phyloP scores from a whole-genome alignment of 257 asterid genomes.

The Plectranthus barbatus region DNA sequence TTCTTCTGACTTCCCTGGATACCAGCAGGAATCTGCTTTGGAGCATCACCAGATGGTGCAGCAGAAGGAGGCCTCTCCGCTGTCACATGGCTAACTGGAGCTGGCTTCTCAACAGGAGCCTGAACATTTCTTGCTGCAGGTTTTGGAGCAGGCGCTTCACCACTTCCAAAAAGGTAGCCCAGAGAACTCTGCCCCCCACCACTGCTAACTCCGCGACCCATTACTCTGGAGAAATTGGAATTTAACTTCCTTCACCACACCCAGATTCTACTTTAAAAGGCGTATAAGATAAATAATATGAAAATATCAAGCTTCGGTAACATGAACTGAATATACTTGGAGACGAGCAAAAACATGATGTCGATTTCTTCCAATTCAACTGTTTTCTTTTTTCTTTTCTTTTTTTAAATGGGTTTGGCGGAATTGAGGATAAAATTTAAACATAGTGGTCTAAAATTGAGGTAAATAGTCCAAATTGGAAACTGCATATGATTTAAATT shows the following conservation, averaged over 20 bases:
- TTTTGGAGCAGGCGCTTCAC: constrained; percentile 49
- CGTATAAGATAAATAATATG: neutral
- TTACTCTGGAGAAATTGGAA: neutral
- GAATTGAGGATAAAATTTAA: neutral
- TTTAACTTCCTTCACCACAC: no score
- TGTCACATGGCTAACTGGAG: constrained; percentile 23
- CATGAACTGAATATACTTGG: neutral
- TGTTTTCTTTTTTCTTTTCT: no score
- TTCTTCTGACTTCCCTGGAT: constrained; percentile 48
- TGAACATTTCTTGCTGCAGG: constrained; percentile 32
- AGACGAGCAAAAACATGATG: neutral
- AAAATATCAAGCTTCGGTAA: neutral
- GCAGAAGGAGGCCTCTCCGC: constrained; percentile 40
- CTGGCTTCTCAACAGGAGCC: constrained; percentile 40
- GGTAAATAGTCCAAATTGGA: neutral
- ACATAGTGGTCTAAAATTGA: neutral
- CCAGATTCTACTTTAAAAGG: neutral
- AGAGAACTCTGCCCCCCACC: constrained; percentile 89
- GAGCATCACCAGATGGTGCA: constrained; percentile 38
- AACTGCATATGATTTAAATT: neutral
- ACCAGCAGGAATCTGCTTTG: constrained; percentile 67
- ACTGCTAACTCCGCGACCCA: constrained; percentile 80
- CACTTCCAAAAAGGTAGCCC: constrained; percentile 70
- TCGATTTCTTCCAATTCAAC: neutral
- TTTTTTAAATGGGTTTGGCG: neutral